Conservation (phyloP, 768 basidiomycete species). For the Pleurotus pulmonarius region DNA sequence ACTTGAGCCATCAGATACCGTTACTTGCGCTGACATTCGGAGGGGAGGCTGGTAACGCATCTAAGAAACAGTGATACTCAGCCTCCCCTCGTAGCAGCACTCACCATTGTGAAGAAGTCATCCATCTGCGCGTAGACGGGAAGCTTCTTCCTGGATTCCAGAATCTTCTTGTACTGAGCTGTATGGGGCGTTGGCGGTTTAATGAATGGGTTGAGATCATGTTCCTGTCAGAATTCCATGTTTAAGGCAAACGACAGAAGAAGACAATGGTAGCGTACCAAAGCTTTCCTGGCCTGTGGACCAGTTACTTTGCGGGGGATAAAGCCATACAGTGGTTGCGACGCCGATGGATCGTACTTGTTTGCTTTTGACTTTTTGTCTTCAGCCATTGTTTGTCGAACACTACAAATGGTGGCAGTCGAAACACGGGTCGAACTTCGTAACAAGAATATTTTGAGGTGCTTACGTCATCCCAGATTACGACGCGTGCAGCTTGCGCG, state of each 20-base stretch:
- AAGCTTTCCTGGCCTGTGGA: conserved; percentile 59
- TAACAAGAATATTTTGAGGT: too few species aligned
- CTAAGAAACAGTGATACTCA: neutral
- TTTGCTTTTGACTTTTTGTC: too few species aligned
- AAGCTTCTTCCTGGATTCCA: conserved; percentile 80
- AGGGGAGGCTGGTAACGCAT: neutral
- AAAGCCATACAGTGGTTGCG: conserved; percentile 52
- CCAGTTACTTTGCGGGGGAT: conserved; percentile 66
- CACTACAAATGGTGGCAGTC: too few species aligned
- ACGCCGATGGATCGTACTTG: too few species aligned
- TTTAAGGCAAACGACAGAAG: too few species aligned
- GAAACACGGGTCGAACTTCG: too few species aligned
- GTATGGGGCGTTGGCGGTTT: conserved; percentile 59
- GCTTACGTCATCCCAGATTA: neutral
- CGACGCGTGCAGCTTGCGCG: neutral
- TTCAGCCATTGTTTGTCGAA: too few species aligned
- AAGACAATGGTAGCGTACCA: conserved; percentile 45
- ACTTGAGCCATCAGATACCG: neutral
- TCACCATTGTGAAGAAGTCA: conserved; percentile 85
- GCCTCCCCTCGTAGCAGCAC: conserved; percentile 25
- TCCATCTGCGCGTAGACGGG: conserved; percentile 93
- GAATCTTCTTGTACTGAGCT: conserved; percentile 78
- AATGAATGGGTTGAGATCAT: conserved; percentile 87
- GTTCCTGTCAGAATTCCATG: conserved; percentile 44
- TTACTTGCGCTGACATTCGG: neutral